Evolutionary conservation across 2,329 filamentous ascomycete genomes (phyloP), one percentile per base, ranked within the genome.

Genomic region (Epichloe coenophiala): DNA sequence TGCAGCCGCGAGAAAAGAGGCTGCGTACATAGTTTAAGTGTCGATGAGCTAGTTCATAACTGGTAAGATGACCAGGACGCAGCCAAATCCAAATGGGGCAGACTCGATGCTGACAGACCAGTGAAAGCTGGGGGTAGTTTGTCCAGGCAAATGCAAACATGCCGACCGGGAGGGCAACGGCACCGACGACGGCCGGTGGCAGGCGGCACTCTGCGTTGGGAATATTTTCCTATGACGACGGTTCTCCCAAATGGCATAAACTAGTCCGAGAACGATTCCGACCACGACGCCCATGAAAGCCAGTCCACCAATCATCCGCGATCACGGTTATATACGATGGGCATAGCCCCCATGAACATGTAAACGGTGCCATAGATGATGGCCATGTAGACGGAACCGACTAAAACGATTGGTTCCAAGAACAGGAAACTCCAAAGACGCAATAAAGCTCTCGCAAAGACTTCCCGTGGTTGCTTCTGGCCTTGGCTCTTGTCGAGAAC

Each of bases 1-100:
- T 63, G 80, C 85, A 43, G 82, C 83, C 2, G 84, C 84, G 9
- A 88, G 69, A 0, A 81, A 82, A 0, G 78, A 84, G 0, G 84
- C 84, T 0, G 86, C 84, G 57, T 81, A 88, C 58, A 88, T 81
- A 44, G 79, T 79, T 63, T 86, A 78, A 2, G 76, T 64, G 59
- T 84, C 81, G 55, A 84, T 76, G 8, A 84, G 71, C 65, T 83
- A 84, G 63, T 76, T 80, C 57, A 77, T 71, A 35, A 78, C 64
- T 13, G 68, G 68, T 17, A 83, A 63, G 67, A 84, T 84, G 38
- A 84, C 76, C 31, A 81, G 64, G 2, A 83, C 75, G 9, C 17
- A 21, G n/a, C 71, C 78, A 60, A 71, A 62, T 54, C 80, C 78
- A 53, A 81, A 67, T 50, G 69, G 67, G 3, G 65, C 59, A 7